These are phyloP conservation scores for Sodiomyces alkalinus DNA, from an alignment of 2,329 filamentous ascomycete species.

Conservation along the genomic window DNA sequence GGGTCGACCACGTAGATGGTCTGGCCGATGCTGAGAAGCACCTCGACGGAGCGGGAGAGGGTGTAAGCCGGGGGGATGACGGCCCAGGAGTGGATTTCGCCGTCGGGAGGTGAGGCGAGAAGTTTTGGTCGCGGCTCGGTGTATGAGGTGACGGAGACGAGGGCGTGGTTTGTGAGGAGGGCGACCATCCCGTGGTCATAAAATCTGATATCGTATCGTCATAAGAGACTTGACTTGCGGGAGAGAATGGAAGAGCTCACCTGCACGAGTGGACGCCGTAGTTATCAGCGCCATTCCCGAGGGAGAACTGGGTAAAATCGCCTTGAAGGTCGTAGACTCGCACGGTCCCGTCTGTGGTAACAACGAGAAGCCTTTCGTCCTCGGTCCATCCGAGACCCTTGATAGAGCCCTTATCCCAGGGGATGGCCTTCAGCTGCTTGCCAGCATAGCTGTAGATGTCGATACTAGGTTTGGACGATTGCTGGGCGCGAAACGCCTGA, in stretches of 20 bases:
- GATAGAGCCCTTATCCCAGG: constrained; percentile 88
- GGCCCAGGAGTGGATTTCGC: constrained; percentile 74
- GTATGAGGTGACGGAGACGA: constrained; percentile 80
- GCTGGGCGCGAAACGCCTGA: constrained; percentile 58
- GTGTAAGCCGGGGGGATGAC: constrained; percentile 80
- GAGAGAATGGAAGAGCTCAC: constrained; percentile 13
- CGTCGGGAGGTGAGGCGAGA: constrained; percentile 62
- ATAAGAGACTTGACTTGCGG: not conserved
- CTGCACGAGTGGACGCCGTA: constrained; percentile 76
- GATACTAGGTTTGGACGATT: constrained; percentile 66
- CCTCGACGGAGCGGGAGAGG: constrained; percentile 83
- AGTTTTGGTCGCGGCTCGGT: constrained; percentile 77
- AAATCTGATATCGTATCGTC: constrained; percentile 32
- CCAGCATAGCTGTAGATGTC: constrained; percentile 91
- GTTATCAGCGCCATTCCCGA: constrained; percentile 81
- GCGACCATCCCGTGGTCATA: constrained; percentile 89
- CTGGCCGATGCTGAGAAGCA: constrained; percentile 67
- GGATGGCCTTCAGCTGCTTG: constrained; percentile 69
- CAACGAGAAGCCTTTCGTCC: constrained; percentile 78
- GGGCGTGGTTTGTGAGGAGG: constrained; percentile 70
- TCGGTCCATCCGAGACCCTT: constrained; percentile 92
- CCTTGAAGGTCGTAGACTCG: constrained; percentile 85
- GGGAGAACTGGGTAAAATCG: constrained; percentile 86
- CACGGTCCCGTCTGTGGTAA: constrained; percentile 80
- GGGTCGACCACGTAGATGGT: constrained; percentile 82